Evolutionary conservation across 345 rosid species (phyloP), one percentile per base, ranked within the genome.

Genomic region (Gossypium longicalyx): DNA sequence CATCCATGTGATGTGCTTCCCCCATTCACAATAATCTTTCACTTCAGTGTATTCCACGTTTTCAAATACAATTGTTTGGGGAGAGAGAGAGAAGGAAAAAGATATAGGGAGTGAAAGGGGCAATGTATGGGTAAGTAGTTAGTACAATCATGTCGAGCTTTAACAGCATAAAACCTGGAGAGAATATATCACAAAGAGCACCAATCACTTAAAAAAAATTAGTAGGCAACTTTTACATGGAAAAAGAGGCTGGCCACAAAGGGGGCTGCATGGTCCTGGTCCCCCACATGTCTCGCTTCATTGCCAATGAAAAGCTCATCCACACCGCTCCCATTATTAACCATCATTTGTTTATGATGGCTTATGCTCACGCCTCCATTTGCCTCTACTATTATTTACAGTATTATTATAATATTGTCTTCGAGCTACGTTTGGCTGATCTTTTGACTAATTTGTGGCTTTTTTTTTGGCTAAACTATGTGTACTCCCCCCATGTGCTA

Each of bases 81-180:
- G 75, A 3, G 23, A 43, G 75, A 3, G 23, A 61, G 23, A n/a
- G 17, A 56, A 12, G 13, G 51, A 10, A 29, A 22, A 19, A 34
- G 38, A 34, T 34, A 34, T 34, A 34, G 38, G 6, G 38, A 34
- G 38, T 34, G 38, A 34, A 34, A 57, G 27, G 4, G 29, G 23
- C 25, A 60, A 74, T 66, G 43, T 23, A 9, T 62, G 56, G 71
- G 56, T 12, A n/a, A 70, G 77, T 45, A 61, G 75, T 27, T 43
- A 45, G 67, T 49, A 72, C 85, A 81, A 82, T 80, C 85, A 82
- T 85, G 87, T 75, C 75, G 68, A 81, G 88, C 86, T 85, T 84
- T 82, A 79, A 76, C 82, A 77, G 87, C 88, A 81, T 87, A 84
- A 84, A 89, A 85, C 89, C 89, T 85, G 78, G 90, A 87, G 87